Percentiles rank a stretch among this genome's conserved stretches.
phyloP scores from a whole-genome alignment of 2,329 filamentous ascomycete species.

The Thermothelomyces thermophilus region DNA sequence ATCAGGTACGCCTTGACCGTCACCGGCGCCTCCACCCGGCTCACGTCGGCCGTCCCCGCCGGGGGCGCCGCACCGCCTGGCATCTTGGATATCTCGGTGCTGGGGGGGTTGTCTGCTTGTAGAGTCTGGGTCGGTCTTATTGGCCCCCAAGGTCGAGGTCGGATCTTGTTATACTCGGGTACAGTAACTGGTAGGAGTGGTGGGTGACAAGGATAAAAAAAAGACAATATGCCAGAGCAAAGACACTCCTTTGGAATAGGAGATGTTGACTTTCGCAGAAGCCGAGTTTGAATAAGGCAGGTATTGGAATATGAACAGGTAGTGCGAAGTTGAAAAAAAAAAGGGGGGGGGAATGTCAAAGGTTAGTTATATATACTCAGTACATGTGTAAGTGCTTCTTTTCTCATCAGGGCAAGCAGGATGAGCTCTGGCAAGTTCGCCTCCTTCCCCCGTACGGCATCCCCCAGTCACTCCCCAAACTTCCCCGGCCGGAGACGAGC shows the following conservation, averaged over 20 bases:
- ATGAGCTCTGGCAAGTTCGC: background rate
- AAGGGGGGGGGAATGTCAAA: background rate
- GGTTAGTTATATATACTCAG: conserved; percentile 3
- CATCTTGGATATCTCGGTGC: conserved; percentile 8
- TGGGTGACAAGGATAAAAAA: too few species aligned
- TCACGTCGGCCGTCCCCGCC: conserved; percentile 40
- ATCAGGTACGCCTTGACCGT: conserved; percentile 54
- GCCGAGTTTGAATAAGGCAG: background rate
- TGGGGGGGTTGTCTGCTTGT: background rate
- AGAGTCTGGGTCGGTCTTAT: background rate
- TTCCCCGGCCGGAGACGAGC: conserved; percentile 12
- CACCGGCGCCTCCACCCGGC: conserved; percentile 51
- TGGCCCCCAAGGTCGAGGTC: too few species aligned
- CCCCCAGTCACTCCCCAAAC: background rate
- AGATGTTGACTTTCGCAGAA: too few species aligned
- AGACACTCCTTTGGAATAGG: background rate
- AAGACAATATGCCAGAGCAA: background rate
- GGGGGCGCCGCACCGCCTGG: conserved; percentile 13
- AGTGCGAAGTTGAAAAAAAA: too few species aligned
- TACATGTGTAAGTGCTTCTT: too few species aligned
- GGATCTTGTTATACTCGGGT: too few species aligned
- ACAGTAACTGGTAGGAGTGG: too few species aligned
- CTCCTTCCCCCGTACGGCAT: background rate
- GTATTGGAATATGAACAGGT: too few species aligned
- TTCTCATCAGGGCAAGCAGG: background rate